Evolutionary conservation across 495 filamentous ascomycete genomes (phyloP).

Genomic region (Echria macrotheca): DNA sequence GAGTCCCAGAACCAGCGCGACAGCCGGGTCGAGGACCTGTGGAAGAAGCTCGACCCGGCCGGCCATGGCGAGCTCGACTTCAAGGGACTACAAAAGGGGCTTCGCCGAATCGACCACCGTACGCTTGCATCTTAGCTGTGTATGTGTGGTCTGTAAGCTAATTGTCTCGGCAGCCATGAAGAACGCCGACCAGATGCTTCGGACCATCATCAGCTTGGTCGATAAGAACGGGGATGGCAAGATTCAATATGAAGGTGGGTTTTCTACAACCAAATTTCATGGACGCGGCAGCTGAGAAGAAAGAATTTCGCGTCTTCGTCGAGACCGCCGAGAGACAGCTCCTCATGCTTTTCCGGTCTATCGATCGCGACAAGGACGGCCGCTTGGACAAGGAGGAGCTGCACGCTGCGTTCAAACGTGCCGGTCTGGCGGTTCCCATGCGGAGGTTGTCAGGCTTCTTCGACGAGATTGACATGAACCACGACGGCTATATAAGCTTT

Average conservation of each 20-base stretch:
- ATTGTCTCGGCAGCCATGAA: slow-evolving; percentile 63
- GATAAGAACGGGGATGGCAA: slow-evolving; percentile 82
- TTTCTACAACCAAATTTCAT: not conserved
- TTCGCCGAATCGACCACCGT: slow-evolving; percentile 92
- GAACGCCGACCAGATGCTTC: slow-evolving; percentile 84
- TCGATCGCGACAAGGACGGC: slow-evolving; percentile 82
- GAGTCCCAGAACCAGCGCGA: slow-evolving; percentile 70
- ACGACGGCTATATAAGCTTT: slow-evolving; percentile 83
- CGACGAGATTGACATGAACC: slow-evolving; percentile 78
- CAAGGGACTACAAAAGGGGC: slow-evolving; percentile 73
- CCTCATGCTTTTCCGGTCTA: slow-evolving; percentile 72
- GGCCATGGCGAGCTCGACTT: slow-evolving; percentile 75
- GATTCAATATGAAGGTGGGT: slow-evolving; percentile 80
- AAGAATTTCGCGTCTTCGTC: slow-evolving; percentile 88
- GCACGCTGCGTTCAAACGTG: slow-evolving; percentile 64
- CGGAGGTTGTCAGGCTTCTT: slow-evolving; percentile 82
- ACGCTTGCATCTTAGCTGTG: slow-evolving; percentile 32
- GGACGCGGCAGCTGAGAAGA: too few species aligned
- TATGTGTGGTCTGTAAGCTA: not conserved
- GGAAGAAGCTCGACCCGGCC: slow-evolving; percentile 70
- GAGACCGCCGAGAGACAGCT: slow-evolving; percentile 79
- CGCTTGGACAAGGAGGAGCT: slow-evolving; percentile 85
- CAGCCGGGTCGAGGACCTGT: slow-evolving; percentile 70
- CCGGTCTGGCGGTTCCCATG: slow-evolving; percentile 72
- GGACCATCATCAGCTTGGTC: slow-evolving; percentile 69